A percentile compares a stretch with the other conserved stretches of the same genome.
Conservation (phyloP, 306 rosid species). For the Prunus campanulata region DNA sequence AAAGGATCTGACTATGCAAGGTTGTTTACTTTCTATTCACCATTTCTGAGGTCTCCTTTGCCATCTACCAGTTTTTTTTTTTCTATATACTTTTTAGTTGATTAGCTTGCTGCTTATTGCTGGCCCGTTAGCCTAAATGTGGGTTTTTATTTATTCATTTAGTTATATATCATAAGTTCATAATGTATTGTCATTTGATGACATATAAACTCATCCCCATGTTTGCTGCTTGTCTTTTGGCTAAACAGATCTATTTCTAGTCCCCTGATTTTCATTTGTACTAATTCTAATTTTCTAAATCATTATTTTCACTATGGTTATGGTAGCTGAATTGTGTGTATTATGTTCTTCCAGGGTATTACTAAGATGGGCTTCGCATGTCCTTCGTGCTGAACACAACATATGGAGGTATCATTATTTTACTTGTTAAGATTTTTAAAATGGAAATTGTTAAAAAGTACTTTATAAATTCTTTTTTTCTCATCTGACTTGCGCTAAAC, state of each 20-base stretch:
- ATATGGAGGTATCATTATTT: constrained; percentile 78
- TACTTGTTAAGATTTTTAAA: constrained; percentile 8
- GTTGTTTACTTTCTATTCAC: constrained; percentile 30
- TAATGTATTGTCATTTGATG: not conserved
- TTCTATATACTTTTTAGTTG: not conserved
- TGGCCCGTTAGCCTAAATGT: not conserved
- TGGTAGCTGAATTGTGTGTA: not conserved
- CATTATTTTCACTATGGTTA: not conserved
- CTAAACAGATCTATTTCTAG: not conserved
- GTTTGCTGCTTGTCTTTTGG: not conserved
- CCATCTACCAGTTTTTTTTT: not conserved
- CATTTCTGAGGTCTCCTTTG: not conserved
- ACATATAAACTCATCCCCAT: not conserved
- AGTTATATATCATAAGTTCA: not conserved
- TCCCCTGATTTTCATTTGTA: not conserved
- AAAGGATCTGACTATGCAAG: constrained; percentile 97
- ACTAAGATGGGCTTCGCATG: constrained; percentile 89
- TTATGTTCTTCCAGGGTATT: constrained; percentile 65
- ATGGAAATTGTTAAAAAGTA: too few species aligned
- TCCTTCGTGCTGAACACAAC: constrained; percentile 69
- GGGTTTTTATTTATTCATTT: too few species aligned
- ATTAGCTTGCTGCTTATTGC: not conserved
- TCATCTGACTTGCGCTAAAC: constrained; percentile 26
- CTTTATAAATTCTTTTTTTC: not conserved
- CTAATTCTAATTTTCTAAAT: too few species aligned